Evolutionary conservation across 148 eudicot species (phyloP).

Genomic region (Agrostemma githago): DNA sequence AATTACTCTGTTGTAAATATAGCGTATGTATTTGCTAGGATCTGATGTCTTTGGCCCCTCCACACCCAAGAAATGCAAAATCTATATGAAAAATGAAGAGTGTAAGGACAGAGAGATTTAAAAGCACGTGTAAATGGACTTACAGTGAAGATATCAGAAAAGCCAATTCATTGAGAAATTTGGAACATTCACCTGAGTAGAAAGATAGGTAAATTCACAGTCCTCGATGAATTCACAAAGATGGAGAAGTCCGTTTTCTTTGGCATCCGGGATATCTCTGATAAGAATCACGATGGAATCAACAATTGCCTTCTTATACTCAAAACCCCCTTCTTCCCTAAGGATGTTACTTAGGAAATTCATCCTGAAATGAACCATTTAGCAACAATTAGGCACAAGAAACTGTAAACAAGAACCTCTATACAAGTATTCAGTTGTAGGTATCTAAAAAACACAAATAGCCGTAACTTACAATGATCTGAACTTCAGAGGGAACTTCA

Average conservation of each 20-base stretch:
- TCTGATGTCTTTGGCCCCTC: conserved; percentile 97
- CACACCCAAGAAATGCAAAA: conserved; percentile 90
- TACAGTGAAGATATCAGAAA: background rate
- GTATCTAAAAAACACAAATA: background rate
- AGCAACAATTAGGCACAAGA: conserved; percentile 1
- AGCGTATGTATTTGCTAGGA: conserved; percentile 91
- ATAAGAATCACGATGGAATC: conserved; percentile 95
- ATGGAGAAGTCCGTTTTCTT: conserved; percentile 94
- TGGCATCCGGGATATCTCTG: conserved; percentile 96
- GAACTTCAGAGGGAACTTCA: conserved; percentile 94
- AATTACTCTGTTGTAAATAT: conserved; percentile 88
- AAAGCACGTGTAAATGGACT: background rate
- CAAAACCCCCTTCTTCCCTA: conserved; percentile 99
- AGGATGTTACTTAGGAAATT: conserved; percentile 94
- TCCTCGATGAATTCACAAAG: conserved; percentile 98
- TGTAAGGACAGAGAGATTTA: conserved; percentile 9
- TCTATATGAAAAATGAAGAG: conserved; percentile 33
- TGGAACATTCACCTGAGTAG: conserved; percentile 65
- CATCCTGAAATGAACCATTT: conserved; percentile 51
- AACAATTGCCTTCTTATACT: conserved; percentile 94
- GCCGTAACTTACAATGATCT: conserved; percentile 73
- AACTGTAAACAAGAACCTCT: background rate
- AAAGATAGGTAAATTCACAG: conserved; percentile 97
- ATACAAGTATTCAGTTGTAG: background rate
- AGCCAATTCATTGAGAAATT: conserved; percentile 10